Percentiles rank a stretch among this genome's conserved stretches.
These are phyloP conservation scores for Halocafeteria seosinensis DNA, from an alignment of 108 stramenopile species.

Conservation along the genomic window DNA sequence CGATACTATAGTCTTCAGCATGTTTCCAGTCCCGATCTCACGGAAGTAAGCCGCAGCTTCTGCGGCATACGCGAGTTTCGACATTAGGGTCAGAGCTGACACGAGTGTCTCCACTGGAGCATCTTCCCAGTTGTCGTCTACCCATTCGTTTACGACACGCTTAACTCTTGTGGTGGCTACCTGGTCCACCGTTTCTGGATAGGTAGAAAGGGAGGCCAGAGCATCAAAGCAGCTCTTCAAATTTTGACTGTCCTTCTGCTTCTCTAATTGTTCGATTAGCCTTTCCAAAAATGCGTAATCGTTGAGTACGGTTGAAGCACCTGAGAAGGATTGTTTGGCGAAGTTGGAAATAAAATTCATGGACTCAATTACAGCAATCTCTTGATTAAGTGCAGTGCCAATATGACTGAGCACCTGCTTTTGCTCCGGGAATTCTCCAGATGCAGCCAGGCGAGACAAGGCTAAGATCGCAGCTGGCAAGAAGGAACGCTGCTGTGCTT, in stretches of 20 bases:
- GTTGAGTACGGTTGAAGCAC: background rate
- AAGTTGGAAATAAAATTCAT: constrained; percentile 4
- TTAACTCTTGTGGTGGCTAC: background rate
- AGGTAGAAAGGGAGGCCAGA: background rate
- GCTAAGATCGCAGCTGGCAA: background rate
- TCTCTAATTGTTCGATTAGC: no score
- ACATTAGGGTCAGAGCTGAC: background rate
- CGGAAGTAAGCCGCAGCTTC: background rate
- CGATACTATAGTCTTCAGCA: background rate
- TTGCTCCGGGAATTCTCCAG: background rate
- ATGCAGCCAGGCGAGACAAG: background rate
- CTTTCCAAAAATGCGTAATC: no score
- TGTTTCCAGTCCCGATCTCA: background rate
- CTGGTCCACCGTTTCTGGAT: background rate
- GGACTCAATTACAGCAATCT: constrained; percentile 3
- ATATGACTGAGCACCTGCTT: background rate
- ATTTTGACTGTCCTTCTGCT: background rate
- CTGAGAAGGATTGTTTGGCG: background rate
- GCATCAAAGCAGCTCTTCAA: constrained; percentile 1
- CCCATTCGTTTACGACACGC: background rate
- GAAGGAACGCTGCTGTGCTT: background rate
- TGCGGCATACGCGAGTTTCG: background rate
- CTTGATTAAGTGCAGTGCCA: background rate
- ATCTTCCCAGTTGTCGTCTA: background rate
- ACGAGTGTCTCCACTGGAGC: background rate